These are phyloP conservation scores for Ustilago vetiveriae DNA, from an alignment of 1,284 basidiomycete species.

Conservation along the genomic window DNA sequence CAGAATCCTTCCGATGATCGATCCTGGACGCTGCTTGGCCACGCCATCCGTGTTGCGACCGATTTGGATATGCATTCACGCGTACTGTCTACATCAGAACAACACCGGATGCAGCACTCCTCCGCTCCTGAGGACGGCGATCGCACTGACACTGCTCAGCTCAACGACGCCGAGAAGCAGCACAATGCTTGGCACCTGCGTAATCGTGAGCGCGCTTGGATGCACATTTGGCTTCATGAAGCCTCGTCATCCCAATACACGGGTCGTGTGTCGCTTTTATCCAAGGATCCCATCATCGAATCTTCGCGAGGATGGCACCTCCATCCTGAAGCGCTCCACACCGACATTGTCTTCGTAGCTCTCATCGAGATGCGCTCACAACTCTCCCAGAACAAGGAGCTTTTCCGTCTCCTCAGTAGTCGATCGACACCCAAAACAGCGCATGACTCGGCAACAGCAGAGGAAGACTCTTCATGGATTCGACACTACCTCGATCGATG, in stretches of 20 bases:
- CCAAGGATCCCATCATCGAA: constrained; percentile 40
- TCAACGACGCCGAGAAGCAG: background rate
- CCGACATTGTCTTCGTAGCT: constrained; percentile 42
- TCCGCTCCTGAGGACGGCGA: background rate
- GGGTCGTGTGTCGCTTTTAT: constrained; percentile 32
- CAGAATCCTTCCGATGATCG: constrained; percentile 42
- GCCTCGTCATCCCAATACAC: constrained; percentile 43
- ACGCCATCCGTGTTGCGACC: constrained; percentile 36
- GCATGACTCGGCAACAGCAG: background rate
- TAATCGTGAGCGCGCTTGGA: constrained; percentile 41
- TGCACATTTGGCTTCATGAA: constrained; percentile 49
- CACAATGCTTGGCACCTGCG: constrained; percentile 24
- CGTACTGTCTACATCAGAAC: constrained; percentile 23
- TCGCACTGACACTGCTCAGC: background rate
- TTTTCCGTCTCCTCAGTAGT: constrained; percentile 34
- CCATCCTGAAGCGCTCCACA: constrained; percentile 29
- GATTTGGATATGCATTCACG: constrained; percentile 44
- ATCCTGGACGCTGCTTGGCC: constrained; percentile 38
- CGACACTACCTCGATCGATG: constrained; percentile 35
- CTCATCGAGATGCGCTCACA: constrained; percentile 43
- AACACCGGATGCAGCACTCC: background rate
- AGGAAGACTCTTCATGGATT: constrained; percentile 25
- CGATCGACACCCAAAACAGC: background rate
- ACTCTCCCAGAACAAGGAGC: constrained; percentile 34
- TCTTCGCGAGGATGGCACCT: constrained; percentile 41